A percentile compares a stretch with the other conserved stretches of the same genome.
These are phyloP conservation scores for Diaporthe australafricana DNA, from an alignment of 2,329 filamentous ascomycete genomes.

Conservation along the genomic window DNA sequence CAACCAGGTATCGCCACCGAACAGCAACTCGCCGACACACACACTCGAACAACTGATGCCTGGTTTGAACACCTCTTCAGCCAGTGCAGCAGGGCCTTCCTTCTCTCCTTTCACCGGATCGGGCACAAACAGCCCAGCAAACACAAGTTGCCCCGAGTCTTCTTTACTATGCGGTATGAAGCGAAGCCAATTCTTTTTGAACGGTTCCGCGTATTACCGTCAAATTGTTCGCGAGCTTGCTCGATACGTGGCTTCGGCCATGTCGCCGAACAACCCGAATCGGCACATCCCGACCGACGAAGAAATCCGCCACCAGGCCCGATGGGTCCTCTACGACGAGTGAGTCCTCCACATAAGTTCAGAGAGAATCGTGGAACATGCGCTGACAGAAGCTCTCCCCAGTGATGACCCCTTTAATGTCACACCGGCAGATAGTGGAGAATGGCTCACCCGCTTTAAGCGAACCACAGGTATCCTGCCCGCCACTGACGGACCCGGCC, in stretches of 20 bases:
- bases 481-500: constrained; percentile 61
- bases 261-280: constrained; percentile 71
- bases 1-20: constrained; percentile 38
- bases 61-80: neutral
- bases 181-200: constrained; percentile 60
- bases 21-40: constrained; percentile 36
- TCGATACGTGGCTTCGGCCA: constrained; percentile 63
- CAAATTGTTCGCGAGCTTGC: constrained; percentile 65
- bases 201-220: constrained; percentile 71
- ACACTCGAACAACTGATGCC: neutral
- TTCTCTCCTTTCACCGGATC: neutral
- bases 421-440: constrained; percentile 71
- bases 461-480: constrained; percentile 64
- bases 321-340: constrained; percentile 73
- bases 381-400: neutral
- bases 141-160: constrained; percentile 7
- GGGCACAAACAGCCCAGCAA: constrained; percentile 4
- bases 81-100: neutral
- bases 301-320: constrained; percentile 73
- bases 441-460: constrained; percentile 74
- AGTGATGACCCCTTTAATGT: constrained; percentile 75
- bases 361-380: neutral
- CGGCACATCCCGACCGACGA: constrained; percentile 68
- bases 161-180: neutral
- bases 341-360: constrained; percentile 48